A percentile compares a stretch with the other conserved stretches of the same genome.
Evolutionary conservation across 2,329 filamentous ascomycete species (phyloP).

Genomic region (Arthrobotrys iridis): DNA sequence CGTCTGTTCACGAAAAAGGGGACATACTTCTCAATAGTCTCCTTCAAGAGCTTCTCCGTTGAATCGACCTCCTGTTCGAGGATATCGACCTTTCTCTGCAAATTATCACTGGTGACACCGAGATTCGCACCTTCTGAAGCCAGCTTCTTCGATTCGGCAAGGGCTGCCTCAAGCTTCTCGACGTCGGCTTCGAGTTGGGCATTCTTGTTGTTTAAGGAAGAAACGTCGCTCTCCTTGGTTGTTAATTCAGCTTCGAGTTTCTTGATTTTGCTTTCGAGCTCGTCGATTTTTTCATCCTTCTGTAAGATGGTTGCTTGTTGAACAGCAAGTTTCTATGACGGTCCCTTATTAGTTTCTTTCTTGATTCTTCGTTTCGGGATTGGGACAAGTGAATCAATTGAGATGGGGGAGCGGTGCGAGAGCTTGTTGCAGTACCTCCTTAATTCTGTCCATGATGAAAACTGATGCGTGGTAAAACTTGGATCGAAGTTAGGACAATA

Average conservation of each 20-base stretch:
- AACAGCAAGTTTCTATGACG: constrained; percentile 88
- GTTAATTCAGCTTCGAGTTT: constrained; percentile 92
- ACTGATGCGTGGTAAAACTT: neutral
- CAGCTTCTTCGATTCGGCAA: constrained; percentile 87
- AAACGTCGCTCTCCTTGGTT: constrained; percentile 97
- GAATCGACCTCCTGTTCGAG: constrained; percentile 98
- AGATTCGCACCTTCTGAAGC: constrained; percentile 83
- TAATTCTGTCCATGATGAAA: constrained; percentile 59
- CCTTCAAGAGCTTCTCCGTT: constrained; percentile 93
- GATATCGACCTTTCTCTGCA: constrained; percentile 91
- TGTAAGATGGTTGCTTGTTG: constrained; percentile 69
- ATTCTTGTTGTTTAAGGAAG: constrained; percentile 95
- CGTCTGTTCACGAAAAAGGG: constrained; percentile 51
- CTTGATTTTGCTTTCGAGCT: constrained; percentile 88
- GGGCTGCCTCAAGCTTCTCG: constrained; percentile 85
- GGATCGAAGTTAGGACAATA: neutral
- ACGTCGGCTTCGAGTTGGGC: constrained; percentile 86
- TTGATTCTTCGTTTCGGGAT: constrained; percentile 57
- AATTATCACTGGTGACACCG: constrained; percentile 87
- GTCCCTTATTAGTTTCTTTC: constrained; percentile 55
- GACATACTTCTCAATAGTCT: constrained; percentile 94
- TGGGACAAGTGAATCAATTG: neutral
- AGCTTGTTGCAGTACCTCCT: constrained; percentile 54
- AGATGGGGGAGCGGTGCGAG: neutral
- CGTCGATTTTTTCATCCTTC: constrained; percentile 84